phyloP scores from a whole-genome alignment of 1,284 basidiomycete genomes.

The Fomitopsis schrenkii region DNA sequence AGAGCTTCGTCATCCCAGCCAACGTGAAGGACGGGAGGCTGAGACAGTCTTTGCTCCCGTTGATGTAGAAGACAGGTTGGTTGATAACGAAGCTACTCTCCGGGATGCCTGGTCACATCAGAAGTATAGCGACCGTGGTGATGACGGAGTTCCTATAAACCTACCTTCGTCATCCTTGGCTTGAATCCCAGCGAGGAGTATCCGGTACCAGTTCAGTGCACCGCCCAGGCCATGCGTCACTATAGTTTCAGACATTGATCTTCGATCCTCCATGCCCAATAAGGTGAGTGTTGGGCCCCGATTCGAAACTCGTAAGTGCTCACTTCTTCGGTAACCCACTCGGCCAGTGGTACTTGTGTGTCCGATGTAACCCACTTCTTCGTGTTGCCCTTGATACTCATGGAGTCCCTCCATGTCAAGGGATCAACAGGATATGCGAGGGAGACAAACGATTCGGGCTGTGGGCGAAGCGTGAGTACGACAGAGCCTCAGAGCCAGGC shows the following conservation, averaged over 20 bases:
- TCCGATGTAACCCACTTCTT: constrained; percentile 29
- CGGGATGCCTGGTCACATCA: constrained; percentile 19
- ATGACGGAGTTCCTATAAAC: neutral
- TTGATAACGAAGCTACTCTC: constrained; percentile 17
- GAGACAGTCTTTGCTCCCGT: constrained; percentile 25
- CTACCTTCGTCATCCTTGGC: constrained; percentile 23
- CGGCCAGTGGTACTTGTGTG: constrained; percentile 14
- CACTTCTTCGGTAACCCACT: constrained; percentile 29
- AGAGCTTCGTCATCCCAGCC: constrained; percentile 11
- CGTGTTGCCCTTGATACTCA: constrained; percentile 29
- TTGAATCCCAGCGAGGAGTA: constrained; percentile 17
- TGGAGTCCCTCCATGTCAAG: constrained; percentile 24
- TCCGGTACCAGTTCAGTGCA: constrained; percentile 32
- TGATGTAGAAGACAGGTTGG: constrained; percentile 32
- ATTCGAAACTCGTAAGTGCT: neutral
- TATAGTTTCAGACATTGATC: constrained; percentile 18
- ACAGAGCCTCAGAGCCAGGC: too few species aligned
- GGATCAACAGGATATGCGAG: constrained; percentile 26
- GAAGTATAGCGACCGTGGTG: too few species aligned
- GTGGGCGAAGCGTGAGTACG: neutral
- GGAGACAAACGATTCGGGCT: constrained; percentile 28
- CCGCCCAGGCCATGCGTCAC: constrained; percentile 26
- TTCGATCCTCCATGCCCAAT: neutral
- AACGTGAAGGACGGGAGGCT: constrained; percentile 17
- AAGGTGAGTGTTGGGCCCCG: neutral